Percentiles rank a stretch among this genome's conserved stretches.
These are phyloP conservation scores for Gossypium laxum DNA, from an alignment of 441 rosid species.

Conservation along the genomic window DNA sequence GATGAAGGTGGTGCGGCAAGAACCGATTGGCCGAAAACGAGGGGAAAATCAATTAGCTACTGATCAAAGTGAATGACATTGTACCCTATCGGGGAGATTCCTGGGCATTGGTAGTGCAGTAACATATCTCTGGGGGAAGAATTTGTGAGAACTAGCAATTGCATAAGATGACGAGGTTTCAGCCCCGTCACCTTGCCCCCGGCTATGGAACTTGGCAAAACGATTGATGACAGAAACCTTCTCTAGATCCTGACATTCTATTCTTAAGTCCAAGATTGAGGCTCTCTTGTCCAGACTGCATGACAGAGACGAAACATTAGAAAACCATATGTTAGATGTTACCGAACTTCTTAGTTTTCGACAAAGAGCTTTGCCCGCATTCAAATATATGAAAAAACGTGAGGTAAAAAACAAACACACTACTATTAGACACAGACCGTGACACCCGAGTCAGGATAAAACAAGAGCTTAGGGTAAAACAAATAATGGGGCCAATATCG, in stretches of 20 bases:
- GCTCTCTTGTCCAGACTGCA: slow-evolving; percentile 67
- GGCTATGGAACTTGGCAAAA: slow-evolving; percentile 73
- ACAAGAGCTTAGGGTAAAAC: not conserved
- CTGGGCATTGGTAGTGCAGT: slow-evolving; percentile 57
- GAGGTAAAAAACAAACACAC: not conserved
- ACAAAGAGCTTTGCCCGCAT: not conserved
- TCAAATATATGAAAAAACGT: not conserved
- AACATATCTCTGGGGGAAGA: slow-evolving; percentile 55
- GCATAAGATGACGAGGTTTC: slow-evolving; percentile 39
- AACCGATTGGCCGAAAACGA: slow-evolving; percentile 19
- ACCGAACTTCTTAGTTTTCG: not conserved
- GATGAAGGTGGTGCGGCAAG: slow-evolving; percentile 11
- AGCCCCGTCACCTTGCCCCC: slow-evolving; percentile 35
- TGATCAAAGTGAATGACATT: slow-evolving; percentile 67
- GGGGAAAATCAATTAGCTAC: slow-evolving; percentile 29
- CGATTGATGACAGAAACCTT: slow-evolving; percentile 72
- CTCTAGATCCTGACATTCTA: slow-evolving; percentile 72
- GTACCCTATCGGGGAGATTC: slow-evolving; percentile 70
- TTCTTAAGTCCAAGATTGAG: slow-evolving; percentile 50
- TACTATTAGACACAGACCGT: not conserved
- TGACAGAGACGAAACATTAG: not conserved
- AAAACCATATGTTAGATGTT: not conserved
- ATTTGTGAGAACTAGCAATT: slow-evolving; percentile 27
- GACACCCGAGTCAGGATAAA: not conserved
- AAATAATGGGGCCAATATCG: slow-evolving; percentile 2